Conservation (phyloP, 1,139 yeast genomes). For the Geotrichum bryndzae region DNA sequence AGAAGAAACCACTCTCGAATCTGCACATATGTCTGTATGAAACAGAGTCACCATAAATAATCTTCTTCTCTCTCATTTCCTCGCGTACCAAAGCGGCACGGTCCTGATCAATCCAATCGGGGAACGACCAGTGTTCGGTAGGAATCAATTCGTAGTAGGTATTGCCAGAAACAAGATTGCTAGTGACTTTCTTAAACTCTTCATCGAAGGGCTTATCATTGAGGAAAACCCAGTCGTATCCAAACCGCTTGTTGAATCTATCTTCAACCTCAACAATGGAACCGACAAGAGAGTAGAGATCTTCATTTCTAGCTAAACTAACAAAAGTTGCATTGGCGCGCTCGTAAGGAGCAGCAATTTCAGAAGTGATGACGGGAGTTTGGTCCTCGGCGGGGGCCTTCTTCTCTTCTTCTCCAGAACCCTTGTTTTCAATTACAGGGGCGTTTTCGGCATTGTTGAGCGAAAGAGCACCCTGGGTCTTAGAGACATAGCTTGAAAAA, state of each 20-base stretch:
- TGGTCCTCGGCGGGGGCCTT: constrained; percentile 3
- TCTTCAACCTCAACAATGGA: constrained; percentile 64
- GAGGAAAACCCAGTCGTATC: constrained; percentile 74
- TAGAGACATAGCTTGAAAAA: constrained; percentile 26
- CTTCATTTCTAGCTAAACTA: constrained; percentile 66
- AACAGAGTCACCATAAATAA: constrained; percentile 63
- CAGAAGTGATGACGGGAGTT: constrained; percentile 8
- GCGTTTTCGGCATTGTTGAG: neutral
- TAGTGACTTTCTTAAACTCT: constrained; percentile 44
- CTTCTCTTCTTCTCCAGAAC: neutral
- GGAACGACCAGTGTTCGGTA: constrained; percentile 69
- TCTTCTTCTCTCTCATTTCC: constrained; percentile 42
- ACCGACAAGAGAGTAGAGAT: constrained; percentile 50
- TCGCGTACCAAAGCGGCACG: constrained; percentile 53
- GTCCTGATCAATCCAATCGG: constrained; percentile 57
- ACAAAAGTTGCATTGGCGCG: constrained; percentile 63
- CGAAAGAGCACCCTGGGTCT: constrained; percentile 10
- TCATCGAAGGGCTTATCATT: constrained; percentile 58
- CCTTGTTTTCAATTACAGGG: neutral
- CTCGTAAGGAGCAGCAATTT: constrained; percentile 14
- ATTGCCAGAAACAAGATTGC: constrained; percentile 51
- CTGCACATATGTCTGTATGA: constrained; percentile 88
- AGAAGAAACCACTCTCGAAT: constrained; percentile 87
- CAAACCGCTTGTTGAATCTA: constrained; percentile 58
- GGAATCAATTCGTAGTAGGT: constrained; percentile 64